A percentile compares a stretch with the other conserved stretches of the same genome.
Conservation (phyloP, 2,329 filamentous ascomycete species). For the Thielaviopsis ethacetica region DNA sequence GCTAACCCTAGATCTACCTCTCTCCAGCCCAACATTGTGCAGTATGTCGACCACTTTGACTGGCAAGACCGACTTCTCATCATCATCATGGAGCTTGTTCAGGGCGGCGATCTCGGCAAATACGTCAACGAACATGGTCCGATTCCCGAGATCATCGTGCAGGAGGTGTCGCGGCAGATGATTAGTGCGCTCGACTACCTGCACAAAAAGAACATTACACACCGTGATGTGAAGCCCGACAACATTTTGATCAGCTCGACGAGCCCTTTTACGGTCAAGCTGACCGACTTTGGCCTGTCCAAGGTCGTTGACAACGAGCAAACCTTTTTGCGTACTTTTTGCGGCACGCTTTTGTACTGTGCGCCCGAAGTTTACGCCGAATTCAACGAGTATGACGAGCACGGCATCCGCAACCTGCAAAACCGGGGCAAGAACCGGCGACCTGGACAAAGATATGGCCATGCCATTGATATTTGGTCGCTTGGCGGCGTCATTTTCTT, state of each 20-base stretch:
- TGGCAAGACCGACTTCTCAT: slow-evolving; percentile 72
- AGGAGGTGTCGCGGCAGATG: slow-evolving; percentile 58
- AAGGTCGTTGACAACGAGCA: slow-evolving; percentile 84
- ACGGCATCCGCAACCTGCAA: slow-evolving; percentile 44
- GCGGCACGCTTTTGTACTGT: slow-evolving; percentile 87
- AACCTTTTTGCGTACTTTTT: slow-evolving; percentile 91
- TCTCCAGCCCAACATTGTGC: slow-evolving; percentile 60
- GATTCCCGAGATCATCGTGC: slow-evolving; percentile 52
- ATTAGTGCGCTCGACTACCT: slow-evolving; percentile 73
- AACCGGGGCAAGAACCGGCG: slow-evolving; percentile 21
- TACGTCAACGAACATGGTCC: slow-evolving; percentile 45
- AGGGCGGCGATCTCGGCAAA: slow-evolving; percentile 65
- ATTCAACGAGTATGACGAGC: slow-evolving; percentile 50
- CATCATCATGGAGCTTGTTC: slow-evolving; percentile 90
- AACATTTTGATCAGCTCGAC: slow-evolving; percentile 74
- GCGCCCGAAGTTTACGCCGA: slow-evolving; percentile 89
- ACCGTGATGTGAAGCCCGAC: slow-evolving; percentile 97
- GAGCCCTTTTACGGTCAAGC: slow-evolving; percentile 65
- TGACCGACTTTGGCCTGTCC: slow-evolving; percentile 92
- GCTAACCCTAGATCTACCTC: slow-evolving; percentile 1
- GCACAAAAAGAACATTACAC: slow-evolving; percentile 76
- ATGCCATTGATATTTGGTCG: slow-evolving; percentile 93
- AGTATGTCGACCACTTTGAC: slow-evolving; percentile 79
- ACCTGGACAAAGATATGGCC: slow-evolving; percentile 56
- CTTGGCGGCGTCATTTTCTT: slow-evolving; percentile 85